Evolutionary conservation across 2,329 filamentous ascomycete species (phyloP), one percentile per base, ranked within the genome.

Genomic region (Diaporthe eres): DNA sequence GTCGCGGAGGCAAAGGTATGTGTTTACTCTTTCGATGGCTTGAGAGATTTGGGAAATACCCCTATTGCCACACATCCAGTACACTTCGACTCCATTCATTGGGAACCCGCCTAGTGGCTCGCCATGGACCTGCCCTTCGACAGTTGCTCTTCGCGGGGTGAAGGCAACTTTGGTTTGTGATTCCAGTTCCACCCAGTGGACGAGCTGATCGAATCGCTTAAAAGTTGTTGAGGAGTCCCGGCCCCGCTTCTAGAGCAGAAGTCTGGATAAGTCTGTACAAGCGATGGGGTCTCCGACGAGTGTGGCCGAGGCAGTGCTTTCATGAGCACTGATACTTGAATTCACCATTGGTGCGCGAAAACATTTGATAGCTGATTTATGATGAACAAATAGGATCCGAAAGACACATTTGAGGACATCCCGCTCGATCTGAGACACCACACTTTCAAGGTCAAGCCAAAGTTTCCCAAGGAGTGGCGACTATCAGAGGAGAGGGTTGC

Each of bases 391-490:
- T 82, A 92, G 88, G 93, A 98, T 82, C 87, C 90, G 34, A 90
- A 86, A 51, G 96, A 99, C 79, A 94, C 90, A 15, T 98, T 98
- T 81, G 92, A 92, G 78, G 97, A 99, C 83, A 86, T 99, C 42
- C 96, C 97, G 2, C 89, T 98, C 67, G 96, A 99, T 82, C 93
- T 95, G 76, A 90, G 97, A 80, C 96, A 98, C 84, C 92, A 96
- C 87, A 92, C 90, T 81, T 88, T 90, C 77, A 94, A 93, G 87
- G 83, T 84, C 57, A 91, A 90, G 82, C 88, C 91, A 73, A 89
- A 88, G 78, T 98, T 98, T 84, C 97, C 97, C 2, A 89, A 91
- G 79, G 91, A 92, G 79, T 99, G 97, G 97, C 90, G 90, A 76
- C 86, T 99, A 88, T 96, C 94, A 2, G 85, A 90, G 63, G 88